These are phyloP conservation scores for Obelidium mucronatum DNA, from an alignment of 192 early-diverging fungal species.

Conservation along the genomic window DNA sequence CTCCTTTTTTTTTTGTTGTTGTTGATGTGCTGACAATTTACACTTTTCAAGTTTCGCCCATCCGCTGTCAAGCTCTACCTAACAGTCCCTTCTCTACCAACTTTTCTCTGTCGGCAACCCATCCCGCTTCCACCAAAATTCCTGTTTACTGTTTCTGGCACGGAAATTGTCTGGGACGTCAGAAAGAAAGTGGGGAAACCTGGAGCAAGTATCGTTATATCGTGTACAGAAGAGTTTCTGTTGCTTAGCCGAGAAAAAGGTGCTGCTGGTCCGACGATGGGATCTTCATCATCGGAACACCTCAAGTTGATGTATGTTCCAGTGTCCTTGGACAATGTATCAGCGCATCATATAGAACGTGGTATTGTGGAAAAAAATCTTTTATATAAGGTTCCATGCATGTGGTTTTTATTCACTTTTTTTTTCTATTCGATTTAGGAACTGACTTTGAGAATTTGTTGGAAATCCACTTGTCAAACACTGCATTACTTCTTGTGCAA, in stretches of 20 bases:
- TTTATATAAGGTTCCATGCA: too few relatives aligned
- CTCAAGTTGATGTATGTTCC: conserved; percentile 2
- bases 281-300: not conserved
- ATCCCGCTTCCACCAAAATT: conserved; percentile 10
- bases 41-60: too few relatives aligned
- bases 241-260: not conserved
- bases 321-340: not conserved
- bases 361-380: too few relatives aligned
- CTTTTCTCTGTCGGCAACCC: not conserved
- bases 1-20: not conserved
- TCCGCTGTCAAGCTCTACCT: not conserved
- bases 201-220: not conserved
- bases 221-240: not conserved
- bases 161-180: not conserved
- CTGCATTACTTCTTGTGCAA: not conserved
- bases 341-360: not conserved
- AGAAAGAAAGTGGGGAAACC: not conserved
- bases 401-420: too few relatives aligned
- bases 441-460: conserved; percentile 2
- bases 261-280: too few relatives aligned
- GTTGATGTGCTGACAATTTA: too few relatives aligned
- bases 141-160: too few relatives aligned
- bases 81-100: not conserved
- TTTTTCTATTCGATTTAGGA: too few relatives aligned
- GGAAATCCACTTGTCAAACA: conserved; percentile 12